Percentiles rank a stretch among this genome's conserved stretches.
Evolutionary conservation across 1,284 basidiomycete species (phyloP).

Genomic region (Amylostereum areolatum): DNA sequence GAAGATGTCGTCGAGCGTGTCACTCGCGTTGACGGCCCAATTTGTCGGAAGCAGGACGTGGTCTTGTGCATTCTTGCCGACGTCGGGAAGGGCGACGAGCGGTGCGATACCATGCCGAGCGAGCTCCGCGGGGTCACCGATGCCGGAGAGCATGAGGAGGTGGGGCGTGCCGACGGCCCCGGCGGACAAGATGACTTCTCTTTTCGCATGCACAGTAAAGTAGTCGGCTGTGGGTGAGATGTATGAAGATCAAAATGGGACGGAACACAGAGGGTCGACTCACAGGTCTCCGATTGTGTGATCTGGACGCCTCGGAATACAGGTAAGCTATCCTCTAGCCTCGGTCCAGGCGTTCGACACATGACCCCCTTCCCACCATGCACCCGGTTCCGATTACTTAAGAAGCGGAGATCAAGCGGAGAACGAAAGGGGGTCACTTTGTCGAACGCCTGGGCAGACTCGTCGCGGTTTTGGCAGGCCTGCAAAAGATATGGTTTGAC

Average conservation of each 20-base stretch:
- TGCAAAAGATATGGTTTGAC: no score
- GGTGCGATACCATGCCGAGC: constrained; percentile 36
- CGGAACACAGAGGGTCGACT: no score
- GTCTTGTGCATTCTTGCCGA: constrained; percentile 8
- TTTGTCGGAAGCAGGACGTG: background rate
- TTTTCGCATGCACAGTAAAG: background rate
- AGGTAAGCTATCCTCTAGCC: background rate
- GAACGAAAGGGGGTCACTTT: no score
- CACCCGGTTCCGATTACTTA: no score
- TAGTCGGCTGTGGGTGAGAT: no score
- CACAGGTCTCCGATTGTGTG: background rate
- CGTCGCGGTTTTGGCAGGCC: no score
- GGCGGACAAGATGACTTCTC: background rate
- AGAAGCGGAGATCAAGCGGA: no score
- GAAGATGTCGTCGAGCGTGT: background rate
- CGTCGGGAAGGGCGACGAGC: constrained; percentile 41
- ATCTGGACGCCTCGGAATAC: constrained; percentile 18
- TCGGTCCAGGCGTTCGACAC: no score
- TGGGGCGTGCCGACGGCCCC: constrained; percentile 18
- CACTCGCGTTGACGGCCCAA: background rate
- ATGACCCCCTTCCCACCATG: no score
- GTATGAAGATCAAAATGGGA: no score
- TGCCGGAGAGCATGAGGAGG: constrained; percentile 67
- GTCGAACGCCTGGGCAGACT: no score
- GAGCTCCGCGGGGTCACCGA: constrained; percentile 56